Conservation (phyloP, 1,139 yeast genomes). For the Zygoascus hellenicus region DNA sequence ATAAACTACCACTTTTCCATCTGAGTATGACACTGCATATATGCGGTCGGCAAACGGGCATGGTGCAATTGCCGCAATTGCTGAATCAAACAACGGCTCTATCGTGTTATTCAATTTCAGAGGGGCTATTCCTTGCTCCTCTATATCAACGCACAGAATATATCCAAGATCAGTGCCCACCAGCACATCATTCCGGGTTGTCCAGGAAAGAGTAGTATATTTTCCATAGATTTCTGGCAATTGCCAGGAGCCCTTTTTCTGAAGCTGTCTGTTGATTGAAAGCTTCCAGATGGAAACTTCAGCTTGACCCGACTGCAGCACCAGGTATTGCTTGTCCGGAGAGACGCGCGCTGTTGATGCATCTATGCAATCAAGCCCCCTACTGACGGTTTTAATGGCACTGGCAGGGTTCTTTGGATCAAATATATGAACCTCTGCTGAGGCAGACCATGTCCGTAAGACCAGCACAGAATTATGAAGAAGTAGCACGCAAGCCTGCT, state of each 20-base stretch:
- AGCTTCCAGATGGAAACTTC: slow-evolving; percentile 3
- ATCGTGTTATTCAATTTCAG: slow-evolving; percentile 5
- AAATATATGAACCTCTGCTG: background rate
- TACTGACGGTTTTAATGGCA: background rate
- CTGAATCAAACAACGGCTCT: background rate
- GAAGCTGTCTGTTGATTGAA: background rate
- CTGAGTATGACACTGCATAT: slow-evolving; percentile 12
- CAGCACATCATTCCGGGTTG: background rate
- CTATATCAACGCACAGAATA: background rate
- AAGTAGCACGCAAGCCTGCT: background rate
- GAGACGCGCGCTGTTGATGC: slow-evolving; percentile 1
- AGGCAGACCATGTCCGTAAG: background rate
- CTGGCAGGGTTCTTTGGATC: slow-evolving; percentile 1
- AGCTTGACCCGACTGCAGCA: background rate
- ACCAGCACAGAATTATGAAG: slow-evolving; percentile 2
- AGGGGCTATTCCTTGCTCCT: slow-evolving; percentile 4
- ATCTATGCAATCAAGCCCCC: background rate
- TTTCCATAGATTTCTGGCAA: background rate
- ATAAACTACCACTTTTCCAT: slow-evolving; percentile 13
- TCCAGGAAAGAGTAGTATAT: background rate
- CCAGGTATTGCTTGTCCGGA: slow-evolving; percentile 1
- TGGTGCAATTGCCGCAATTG: slow-evolving; percentile 8
- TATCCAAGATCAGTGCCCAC: slow-evolving; percentile 5
- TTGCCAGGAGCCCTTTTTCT: background rate
- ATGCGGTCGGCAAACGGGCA: slow-evolving; percentile 9